These are phyloP conservation scores for Diaporthe aspalathi DNA, from an alignment of 2,329 filamentous ascomycete genomes.

Conservation along the genomic window DNA sequence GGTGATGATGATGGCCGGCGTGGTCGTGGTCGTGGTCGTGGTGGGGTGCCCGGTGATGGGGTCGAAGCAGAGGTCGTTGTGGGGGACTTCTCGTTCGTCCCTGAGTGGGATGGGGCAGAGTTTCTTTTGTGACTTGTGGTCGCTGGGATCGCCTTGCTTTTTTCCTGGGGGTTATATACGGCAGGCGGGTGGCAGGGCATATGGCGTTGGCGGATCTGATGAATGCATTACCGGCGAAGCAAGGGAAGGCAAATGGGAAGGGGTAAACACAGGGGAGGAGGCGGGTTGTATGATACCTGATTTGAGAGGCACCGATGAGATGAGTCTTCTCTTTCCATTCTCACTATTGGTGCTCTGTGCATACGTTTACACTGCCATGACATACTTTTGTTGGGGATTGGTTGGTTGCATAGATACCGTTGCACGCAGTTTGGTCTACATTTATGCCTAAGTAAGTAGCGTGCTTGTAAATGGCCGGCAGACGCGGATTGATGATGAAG, in stretches of 20 bases:
- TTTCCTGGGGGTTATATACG: background rate
- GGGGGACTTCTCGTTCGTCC: conserved; percentile 10
- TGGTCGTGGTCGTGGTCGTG: too few species aligned
- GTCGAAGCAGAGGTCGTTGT: too few species aligned
- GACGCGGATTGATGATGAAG: background rate
- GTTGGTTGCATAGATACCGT: conserved; percentile 20
- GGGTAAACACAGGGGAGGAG: background rate
- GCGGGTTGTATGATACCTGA: conserved; percentile 27
- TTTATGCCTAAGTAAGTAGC: conserved; percentile 7
- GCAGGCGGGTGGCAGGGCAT: background rate
- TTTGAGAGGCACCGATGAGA: background rate
- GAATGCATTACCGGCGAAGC: background rate
- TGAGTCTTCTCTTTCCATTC: too few species aligned
- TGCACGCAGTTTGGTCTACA: conserved; percentile 12
- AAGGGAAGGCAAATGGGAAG: background rate
- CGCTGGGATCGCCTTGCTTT: too few species aligned
- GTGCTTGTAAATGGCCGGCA: background rate
- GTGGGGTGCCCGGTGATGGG: background rate
- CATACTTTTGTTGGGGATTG: conserved; percentile 21
- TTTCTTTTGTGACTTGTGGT: conserved; percentile 18
- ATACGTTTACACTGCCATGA: conserved; percentile 15
- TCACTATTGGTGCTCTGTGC: conserved; percentile 2
- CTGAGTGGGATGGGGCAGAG: conserved; percentile 5
- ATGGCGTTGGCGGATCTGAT: background rate
- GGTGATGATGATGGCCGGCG: background rate